phyloP scores from a whole-genome alignment of 345 rosid species.

The Cardiospermum halicacabum region DNA sequence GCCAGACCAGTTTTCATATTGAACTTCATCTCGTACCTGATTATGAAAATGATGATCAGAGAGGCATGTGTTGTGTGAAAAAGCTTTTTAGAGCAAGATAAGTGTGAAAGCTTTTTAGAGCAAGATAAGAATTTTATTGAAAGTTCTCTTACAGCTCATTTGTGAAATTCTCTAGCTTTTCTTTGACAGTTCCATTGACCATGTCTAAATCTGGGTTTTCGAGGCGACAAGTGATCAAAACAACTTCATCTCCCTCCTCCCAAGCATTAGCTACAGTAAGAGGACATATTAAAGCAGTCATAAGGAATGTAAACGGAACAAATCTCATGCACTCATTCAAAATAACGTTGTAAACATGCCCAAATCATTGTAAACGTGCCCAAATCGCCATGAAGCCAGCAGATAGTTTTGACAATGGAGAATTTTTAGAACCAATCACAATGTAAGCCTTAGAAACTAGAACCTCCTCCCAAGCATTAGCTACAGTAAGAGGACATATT shows the following conservation, averaged over 20 bases:
- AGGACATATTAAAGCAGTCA: conserved; percentile 20
- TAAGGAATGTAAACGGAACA: neutral
- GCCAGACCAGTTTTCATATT: conserved; percentile 84
- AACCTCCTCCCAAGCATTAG: conserved; percentile 98
- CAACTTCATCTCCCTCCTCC: conserved; percentile 96
- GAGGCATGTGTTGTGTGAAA: neutral
- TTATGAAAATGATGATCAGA: conserved; percentile 19
- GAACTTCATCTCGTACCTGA: conserved; percentile 95
- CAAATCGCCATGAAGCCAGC: neutral
- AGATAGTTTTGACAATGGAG: neutral
- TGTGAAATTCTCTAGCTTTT: conserved; percentile 66
- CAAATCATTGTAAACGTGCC: too few species aligned
- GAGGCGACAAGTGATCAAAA: conserved; percentile 84
- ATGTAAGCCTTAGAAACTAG: neutral
- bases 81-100: neutral
- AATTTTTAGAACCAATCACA: neutral
- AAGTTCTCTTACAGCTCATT: conserved; percentile 65
- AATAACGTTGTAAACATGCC: neutral
- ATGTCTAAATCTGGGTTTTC: conserved; percentile 80
- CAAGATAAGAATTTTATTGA: neutral
- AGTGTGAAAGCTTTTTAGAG: neutral
- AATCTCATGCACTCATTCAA: conserved; percentile 1
- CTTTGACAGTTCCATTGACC: conserved; percentile 75
- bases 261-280: conserved; percentile 84
- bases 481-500: conserved; percentile 32